phyloP scores from a whole-genome alignment of 768 basidiomycete species.

The Russula lepida region DNA sequence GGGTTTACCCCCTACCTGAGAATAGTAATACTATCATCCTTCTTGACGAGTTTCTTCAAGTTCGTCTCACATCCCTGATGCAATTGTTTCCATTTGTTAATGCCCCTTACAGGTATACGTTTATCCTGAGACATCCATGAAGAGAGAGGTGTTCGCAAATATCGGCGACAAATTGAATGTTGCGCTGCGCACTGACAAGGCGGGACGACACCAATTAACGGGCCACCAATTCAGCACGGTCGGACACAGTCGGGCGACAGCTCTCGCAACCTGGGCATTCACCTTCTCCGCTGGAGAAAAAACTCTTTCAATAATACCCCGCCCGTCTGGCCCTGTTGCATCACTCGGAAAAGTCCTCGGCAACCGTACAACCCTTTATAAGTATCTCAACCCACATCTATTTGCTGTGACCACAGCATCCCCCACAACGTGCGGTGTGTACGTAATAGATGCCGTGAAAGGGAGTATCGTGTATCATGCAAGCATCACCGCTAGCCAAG shows the following conservation, averaged over 20 bases:
- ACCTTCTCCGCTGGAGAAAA: constrained; percentile 48
- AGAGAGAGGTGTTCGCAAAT: constrained; percentile 37
- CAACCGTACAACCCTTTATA: constrained; percentile 84
- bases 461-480: constrained; percentile 68
- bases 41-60: constrained; percentile 73
- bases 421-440: constrained; percentile 46
- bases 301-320: constrained; percentile 44
- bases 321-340: constrained; percentile 50
- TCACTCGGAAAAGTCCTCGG: constrained; percentile 79
- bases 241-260: constrained; percentile 38
- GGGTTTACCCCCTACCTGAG: constrained; percentile 45
- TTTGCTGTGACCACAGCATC: constrained; percentile 51
- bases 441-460: constrained; percentile 72
- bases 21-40: constrained; percentile 48
- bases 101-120: constrained; percentile 41
- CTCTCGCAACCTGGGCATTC: constrained; percentile 59
- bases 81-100: neutral
- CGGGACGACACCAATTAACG: constrained; percentile 39
- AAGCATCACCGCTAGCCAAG: constrained; percentile 38
- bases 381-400: constrained; percentile 84
- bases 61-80: constrained; percentile 25
- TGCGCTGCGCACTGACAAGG: constrained; percentile 41
- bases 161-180: constrained; percentile 44
- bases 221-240: constrained; percentile 48
- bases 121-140: constrained; percentile 52